These are phyloP conservation scores for Sedum album DNA, from an alignment of 164 flowering plant genomes.

Conservation along the genomic window DNA sequence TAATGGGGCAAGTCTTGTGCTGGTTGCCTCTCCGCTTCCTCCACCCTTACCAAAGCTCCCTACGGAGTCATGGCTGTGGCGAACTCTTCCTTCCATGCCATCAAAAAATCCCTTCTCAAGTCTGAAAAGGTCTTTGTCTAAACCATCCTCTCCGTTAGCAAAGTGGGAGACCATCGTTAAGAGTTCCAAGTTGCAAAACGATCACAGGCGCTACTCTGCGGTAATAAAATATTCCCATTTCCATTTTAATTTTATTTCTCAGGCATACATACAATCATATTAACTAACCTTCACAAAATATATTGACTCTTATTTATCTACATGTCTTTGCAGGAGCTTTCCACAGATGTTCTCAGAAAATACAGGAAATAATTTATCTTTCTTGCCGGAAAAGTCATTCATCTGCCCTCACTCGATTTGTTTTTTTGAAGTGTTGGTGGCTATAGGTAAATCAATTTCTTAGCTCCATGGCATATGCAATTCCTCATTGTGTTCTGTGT, in stretches of 20 bases:
- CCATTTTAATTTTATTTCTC: background rate
- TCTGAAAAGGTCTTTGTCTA: constrained; percentile 25
- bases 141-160: too few relatives aligned
- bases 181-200: constrained; percentile 40
- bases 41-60: too few relatives aligned
- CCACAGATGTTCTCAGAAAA: constrained; percentile 26
- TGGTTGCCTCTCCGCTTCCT: too few relatives aligned
- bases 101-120: constrained; percentile 23
- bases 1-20: constrained; percentile 12
- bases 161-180: constrained; percentile 85
- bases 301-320: background rate
- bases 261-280: background rate
- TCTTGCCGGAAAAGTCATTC: background rate
- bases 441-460: background rate
- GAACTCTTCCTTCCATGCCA: too few relatives aligned
- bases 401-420: background rate
- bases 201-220: constrained; percentile 63
- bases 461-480: background rate
- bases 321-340: too few relatives aligned
- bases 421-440: background rate
- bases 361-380: constrained; percentile 15
- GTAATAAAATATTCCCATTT: constrained; percentile 27
- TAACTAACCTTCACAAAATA: background rate
- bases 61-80: too few relatives aligned
- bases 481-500: too few relatives aligned